A percentile compares a stretch with the other conserved stretches of the same genome.
Evolutionary conservation across 495 filamentous ascomycete genomes (phyloP).

Genomic region (Xylaria scruposa): DNA sequence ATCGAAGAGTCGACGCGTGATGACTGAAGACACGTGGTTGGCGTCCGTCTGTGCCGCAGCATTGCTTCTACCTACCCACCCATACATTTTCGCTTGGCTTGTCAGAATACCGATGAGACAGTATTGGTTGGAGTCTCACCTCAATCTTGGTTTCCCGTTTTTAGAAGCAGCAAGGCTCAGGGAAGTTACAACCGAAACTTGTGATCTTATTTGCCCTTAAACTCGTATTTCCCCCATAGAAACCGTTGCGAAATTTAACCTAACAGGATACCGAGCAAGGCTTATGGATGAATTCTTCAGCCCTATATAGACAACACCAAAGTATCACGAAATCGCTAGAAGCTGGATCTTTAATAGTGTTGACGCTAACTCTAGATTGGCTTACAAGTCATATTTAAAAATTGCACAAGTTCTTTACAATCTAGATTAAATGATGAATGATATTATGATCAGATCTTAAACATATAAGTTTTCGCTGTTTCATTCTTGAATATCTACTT

Average conservation of each 20-base stretch:
- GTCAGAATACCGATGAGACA: constrained; percentile 5
- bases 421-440: neutral
- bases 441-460: neutral
- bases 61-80: constrained; percentile 7
- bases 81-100: constrained; percentile 13
- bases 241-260: neutral
- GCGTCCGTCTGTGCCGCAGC: constrained; percentile 21
- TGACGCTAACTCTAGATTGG: neutral
- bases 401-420: neutral
- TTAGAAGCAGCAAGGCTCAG: constrained; percentile 5
- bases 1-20: neutral
- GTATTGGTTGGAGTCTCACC: constrained; percentile 10
- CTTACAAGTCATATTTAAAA: neutral
- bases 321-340: neutral
- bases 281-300: neutral
- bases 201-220: neutral
- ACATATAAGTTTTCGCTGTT: neutral
- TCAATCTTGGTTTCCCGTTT: constrained; percentile 18
- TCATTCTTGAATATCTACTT: neutral
- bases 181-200: neutral
- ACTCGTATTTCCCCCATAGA: neutral
- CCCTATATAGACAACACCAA: neutral
- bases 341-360: neutral
- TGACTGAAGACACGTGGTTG: constrained; percentile 23
- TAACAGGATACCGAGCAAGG: neutral